Base-by-base conservation (phyloP, 2,329 filamentous ascomycete species). In the Penicillium griseofulvum region DNA sequence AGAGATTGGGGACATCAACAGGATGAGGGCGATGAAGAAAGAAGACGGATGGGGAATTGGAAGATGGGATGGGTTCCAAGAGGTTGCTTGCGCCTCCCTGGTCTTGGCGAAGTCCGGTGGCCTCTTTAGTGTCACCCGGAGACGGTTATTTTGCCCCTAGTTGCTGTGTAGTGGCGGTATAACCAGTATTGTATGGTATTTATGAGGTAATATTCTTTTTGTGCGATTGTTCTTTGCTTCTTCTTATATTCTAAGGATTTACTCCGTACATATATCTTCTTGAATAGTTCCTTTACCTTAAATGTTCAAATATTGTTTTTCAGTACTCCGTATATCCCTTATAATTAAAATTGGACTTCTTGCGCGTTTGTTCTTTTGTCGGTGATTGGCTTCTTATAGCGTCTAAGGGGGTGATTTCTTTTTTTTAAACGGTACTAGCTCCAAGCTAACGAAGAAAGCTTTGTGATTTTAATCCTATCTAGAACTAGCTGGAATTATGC, bases 1-100 rank as follows among this genome's bases (percentile, higher is more conserved):
- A 52, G 57, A 59, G 52, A 63, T 66, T 50, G 61, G 61, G 66
- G 51, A 64, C 71, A 71, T 72, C 60, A 67, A 70, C 63, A 51
- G 47, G 37, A 33, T 22, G 29, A 45, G 56, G 53, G 44, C 51
- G 52, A 54, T 56, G 49, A 53, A 62, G 68, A 53, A 58, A 64
- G 44, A 66, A 65, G 62, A 68, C 31, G 31, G 31, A 51, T 55
- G 55, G 56, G 61, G 44, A 54, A 50, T 46, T 53, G 52, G 48
- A 54, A 55, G 55, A 57, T 39, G 56, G 49, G 63, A 66, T 65
- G 68, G 66, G 58, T 57, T 57, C 67, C 67, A 62, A 66, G 64
- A 66, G 66, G 58, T 57, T 59, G 68, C 68, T 64, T 62, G 49
- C 55, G 57, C 52, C 46, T 56, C 48, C 58, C 55, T 61, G 57